A percentile compares a stretch with the other conserved stretches of the same genome.
These are phyloP conservation scores for Botryotinia convoluta DNA, from an alignment of 2,329 filamentous ascomycete species.

Conservation along the genomic window DNA sequence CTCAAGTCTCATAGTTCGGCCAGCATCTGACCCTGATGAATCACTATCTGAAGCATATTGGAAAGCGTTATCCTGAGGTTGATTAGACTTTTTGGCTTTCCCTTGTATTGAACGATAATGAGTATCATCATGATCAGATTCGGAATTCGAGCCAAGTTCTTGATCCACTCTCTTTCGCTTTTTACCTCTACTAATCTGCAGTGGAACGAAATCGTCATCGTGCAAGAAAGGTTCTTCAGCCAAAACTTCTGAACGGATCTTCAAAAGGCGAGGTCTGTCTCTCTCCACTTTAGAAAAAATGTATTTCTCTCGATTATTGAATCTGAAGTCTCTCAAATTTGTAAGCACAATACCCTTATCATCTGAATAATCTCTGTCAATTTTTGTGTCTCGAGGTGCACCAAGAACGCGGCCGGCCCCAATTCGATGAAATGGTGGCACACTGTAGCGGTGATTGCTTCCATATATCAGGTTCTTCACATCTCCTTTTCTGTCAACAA, in stretches of 20 bases:
- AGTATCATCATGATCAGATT: constrained; percentile 48
- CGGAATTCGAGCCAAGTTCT: constrained; percentile 39
- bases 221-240: constrained; percentile 27
- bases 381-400: constrained; percentile 54
- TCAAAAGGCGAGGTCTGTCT: constrained; percentile 43
- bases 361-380: constrained; percentile 58
- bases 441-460: constrained; percentile 64
- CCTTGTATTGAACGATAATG: constrained; percentile 65
- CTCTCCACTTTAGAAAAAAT: constrained; percentile 46
- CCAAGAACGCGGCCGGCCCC: constrained; percentile 73
- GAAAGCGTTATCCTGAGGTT: constrained; percentile 35
- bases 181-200: constrained; percentile 41
- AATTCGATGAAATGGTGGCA: constrained; percentile 68
- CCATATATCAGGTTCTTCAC: constrained; percentile 72
- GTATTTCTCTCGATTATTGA: constrained; percentile 43
- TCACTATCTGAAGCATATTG: constrained; percentile 48
- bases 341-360: constrained; percentile 52
- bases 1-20: constrained; percentile 39
- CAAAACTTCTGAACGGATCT: constrained; percentile 39
- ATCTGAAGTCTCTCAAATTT: constrained; percentile 40
- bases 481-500: constrained; percentile 75
- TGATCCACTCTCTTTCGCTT: constrained; percentile 34
- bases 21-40: constrained; percentile 41
- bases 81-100: constrained; percentile 51
- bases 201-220: constrained; percentile 48